Percentiles rank a stretch among this genome's conserved stretches.
Evolutionary conservation across 768 basidiomycete genomes (phyloP).

Genomic region (Rhodotorula taiwanensis): DNA sequence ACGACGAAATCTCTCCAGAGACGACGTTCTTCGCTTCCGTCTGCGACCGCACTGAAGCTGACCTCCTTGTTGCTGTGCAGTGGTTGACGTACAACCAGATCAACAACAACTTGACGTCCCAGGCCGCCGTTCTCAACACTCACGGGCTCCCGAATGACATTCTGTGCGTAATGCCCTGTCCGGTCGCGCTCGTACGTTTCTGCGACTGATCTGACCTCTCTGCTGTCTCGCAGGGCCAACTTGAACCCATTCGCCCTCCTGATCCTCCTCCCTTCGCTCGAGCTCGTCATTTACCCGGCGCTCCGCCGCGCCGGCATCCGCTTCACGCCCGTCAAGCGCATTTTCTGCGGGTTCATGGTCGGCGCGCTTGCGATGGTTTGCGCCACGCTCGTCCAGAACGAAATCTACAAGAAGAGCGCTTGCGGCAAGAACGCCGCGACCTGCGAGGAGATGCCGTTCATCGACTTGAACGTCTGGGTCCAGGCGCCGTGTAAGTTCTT

Average conservation of each 20-base stretch:
- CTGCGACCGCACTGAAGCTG: too few species aligned
- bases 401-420: constrained; percentile 36
- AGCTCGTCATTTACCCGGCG: constrained; percentile 42
- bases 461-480: constrained; percentile 42
- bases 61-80: too few species aligned
- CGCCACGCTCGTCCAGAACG: constrained; percentile 40
- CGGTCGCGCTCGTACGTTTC: too few species aligned
- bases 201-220: too few species aligned
- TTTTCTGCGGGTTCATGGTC: constrained; percentile 41
- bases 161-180: too few species aligned
- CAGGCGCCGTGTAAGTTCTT: constrained; percentile 40
- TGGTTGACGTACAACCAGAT: constrained; percentile 27
- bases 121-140: constrained; percentile 41
- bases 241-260: constrained; percentile 43
- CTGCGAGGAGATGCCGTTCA: constrained; percentile 36
- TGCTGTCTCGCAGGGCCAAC: too few species aligned
- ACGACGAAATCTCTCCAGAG: constrained; percentile 1
- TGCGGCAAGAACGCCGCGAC: constrained; percentile 41
- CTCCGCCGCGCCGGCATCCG: constrained; percentile 42
- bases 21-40: too few species aligned
- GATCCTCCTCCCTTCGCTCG: constrained; percentile 42
- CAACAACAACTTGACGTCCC: constrained; percentile 42
- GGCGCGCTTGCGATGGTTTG: constrained; percentile 39
- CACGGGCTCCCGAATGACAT: constrained; percentile 43
- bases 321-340: too few species aligned